These are phyloP conservation scores for Penicillium tannophilum DNA, from an alignment of 495 filamentous ascomycete genomes.

Conservation along the genomic window DNA sequence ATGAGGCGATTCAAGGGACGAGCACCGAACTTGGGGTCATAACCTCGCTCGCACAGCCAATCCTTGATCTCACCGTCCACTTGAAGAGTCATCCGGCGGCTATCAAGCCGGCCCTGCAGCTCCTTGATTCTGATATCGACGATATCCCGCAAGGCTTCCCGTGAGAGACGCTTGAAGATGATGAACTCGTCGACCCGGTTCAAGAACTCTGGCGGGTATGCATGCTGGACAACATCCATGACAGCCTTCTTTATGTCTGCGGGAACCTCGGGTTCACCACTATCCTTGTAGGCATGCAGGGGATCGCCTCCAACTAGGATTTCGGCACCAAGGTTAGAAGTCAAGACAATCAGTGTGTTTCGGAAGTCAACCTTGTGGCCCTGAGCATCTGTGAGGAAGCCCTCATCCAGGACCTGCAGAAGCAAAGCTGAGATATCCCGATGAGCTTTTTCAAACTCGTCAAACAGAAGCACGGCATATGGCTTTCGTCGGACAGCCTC, in stretches of 20 bases:
- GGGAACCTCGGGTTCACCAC: slow-evolving; percentile 63
- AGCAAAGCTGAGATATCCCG: slow-evolving; percentile 93
- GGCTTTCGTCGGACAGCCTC: slow-evolving; percentile 95
- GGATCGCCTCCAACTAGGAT: slow-evolving; percentile 50
- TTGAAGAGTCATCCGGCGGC: slow-evolving; percentile 76
- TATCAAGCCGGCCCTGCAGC: slow-evolving; percentile 79
- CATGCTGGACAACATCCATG: slow-evolving; percentile 79
- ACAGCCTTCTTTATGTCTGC: slow-evolving; percentile 72
- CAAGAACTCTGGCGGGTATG: slow-evolving; percentile 90
- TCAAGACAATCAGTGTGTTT: slow-evolving; percentile 94
- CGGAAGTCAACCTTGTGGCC: slow-evolving; percentile 96
- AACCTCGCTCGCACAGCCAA: slow-evolving; percentile 87
- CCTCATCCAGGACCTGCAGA: slow-evolving; percentile 94
- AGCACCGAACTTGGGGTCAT: slow-evolving; percentile 89
- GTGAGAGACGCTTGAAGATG: slow-evolving; percentile 83
- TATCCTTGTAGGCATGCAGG: slow-evolving; percentile 51
- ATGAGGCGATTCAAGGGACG: slow-evolving; percentile 93
- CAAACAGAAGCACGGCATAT: slow-evolving; percentile 91
- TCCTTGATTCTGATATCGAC: slow-evolving; percentile 90
- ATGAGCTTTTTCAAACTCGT: slow-evolving; percentile 98
- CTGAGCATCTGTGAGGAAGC: slow-evolving; percentile 92
- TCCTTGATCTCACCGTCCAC: slow-evolving; percentile 71
- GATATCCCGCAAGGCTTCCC: slow-evolving; percentile 81
- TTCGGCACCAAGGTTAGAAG: slow-evolving; percentile 77
- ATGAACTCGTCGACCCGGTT: slow-evolving; percentile 98